A percentile compares a stretch with the other conserved stretches of the same genome.
These are phyloP conservation scores for Phytopythium cucurbitacearum DNA, from an alignment of 352 stramenopile genomes.

Conservation along the genomic window DNA sequence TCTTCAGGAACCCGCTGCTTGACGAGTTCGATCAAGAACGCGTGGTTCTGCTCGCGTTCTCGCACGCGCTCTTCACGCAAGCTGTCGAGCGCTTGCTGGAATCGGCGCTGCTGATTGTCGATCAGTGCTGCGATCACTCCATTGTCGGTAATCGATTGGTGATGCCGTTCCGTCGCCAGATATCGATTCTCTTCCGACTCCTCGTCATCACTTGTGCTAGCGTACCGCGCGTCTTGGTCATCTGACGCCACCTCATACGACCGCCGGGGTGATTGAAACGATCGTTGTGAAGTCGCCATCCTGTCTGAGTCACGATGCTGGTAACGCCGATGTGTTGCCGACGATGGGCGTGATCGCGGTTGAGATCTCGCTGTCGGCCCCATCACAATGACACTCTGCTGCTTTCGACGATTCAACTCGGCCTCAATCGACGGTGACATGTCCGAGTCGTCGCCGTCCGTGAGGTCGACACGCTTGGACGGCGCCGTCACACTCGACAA, in stretches of 20 bases:
- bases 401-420: not conserved
- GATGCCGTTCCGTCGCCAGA: not conserved
- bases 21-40: constrained; percentile 26
- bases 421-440: not conserved
- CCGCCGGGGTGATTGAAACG: too few relatives aligned
- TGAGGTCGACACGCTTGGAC: not conserved
- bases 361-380: not conserved
- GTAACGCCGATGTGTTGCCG: not conserved
- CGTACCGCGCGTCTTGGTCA: too few relatives aligned
- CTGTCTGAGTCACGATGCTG: not conserved
- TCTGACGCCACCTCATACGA: too few relatives aligned
- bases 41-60: constrained; percentile 29
- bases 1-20: constrained; percentile 24
- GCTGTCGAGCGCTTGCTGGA: constrained; percentile 26
- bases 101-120: constrained; percentile 23
- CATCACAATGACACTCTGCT: not conserved
- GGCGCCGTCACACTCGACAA: constrained; percentile 14
- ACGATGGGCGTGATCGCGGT: not conserved
- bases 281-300: too few relatives aligned
- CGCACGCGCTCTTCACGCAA: constrained; percentile 24
- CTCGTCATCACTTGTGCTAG: too few relatives aligned
- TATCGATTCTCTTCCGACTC: not conserved
- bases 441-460: not conserved
- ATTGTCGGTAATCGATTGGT: constrained; percentile 15
- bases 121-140: constrained; percentile 21